phyloP scores from a whole-genome alignment of 768 basidiomycete genomes.

The Saitozyma sp. region DNA sequence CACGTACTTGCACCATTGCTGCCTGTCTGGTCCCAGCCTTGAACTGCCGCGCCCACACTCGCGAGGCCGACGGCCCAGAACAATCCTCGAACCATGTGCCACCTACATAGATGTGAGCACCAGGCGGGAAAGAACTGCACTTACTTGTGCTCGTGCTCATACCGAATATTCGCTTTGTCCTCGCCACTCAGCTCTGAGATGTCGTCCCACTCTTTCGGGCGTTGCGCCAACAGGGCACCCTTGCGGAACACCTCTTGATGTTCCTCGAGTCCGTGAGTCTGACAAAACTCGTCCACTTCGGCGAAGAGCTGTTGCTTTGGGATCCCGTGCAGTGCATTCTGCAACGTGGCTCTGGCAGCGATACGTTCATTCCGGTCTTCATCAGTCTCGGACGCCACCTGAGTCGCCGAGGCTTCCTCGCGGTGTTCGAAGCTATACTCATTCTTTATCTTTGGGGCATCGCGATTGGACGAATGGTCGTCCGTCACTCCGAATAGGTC shows the following conservation, averaged over 20 bases:
- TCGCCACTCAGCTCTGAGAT: conserved; percentile 41
- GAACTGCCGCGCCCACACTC: conserved; percentile 39
- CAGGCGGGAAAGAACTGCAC: too few species aligned
- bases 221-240: conserved; percentile 45
- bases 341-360: conserved; percentile 13
- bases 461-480: too few species aligned
- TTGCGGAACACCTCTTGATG: conserved; percentile 34
- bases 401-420: too few species aligned
- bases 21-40: conserved; percentile 47
- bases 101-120: too few species aligned
- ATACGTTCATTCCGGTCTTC: too few species aligned
- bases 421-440: too few species aligned
- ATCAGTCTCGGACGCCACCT: too few species aligned
- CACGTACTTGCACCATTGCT: conserved; percentile 45
- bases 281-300: conserved; percentile 33
- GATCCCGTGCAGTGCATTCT: conserved; percentile 34
- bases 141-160: conserved; percentile 38
- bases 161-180: conserved; percentile 35
- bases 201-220: conserved; percentile 34
- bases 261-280: conserved; percentile 34
- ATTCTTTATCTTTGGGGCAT: too few species aligned
- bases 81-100: too few species aligned
- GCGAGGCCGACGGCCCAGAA: too few species aligned
- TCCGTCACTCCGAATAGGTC: too few species aligned
- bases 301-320: conserved; percentile 25